These are phyloP conservation scores for Suillus ampliporus DNA, from an alignment of 768 basidiomycete genomes.

Conservation along the genomic window DNA sequence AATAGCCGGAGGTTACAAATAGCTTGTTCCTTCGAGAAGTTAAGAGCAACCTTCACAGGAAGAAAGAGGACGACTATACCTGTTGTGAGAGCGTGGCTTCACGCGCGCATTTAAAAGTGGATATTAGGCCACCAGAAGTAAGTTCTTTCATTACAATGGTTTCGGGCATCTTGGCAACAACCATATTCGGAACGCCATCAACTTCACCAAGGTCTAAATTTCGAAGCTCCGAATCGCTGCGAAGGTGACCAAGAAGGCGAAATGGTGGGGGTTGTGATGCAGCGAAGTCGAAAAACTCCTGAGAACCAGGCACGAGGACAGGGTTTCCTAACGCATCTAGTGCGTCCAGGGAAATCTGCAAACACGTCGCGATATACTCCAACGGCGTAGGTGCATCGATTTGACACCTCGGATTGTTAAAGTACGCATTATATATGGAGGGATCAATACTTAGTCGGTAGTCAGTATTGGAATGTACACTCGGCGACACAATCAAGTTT, in stretches of 20 bases:
- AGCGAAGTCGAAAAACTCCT: constrained; percentile 43
- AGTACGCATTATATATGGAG: constrained; percentile 36
- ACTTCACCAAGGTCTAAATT: constrained; percentile 48
- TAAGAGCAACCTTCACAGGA: constrained; percentile 12
- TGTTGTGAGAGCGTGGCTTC: constrained; percentile 32
- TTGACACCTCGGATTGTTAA: constrained; percentile 38
- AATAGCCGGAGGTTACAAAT: constrained; percentile 59
- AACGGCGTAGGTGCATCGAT: constrained; percentile 52
- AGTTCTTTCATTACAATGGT: constrained; percentile 50
- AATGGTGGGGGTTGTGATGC: constrained; percentile 46
- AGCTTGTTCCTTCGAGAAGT: constrained; percentile 45
- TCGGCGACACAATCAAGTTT: neutral
- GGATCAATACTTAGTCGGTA: constrained; percentile 32
- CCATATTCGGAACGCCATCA: constrained; percentile 46
- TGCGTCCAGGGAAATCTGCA: constrained; percentile 46
- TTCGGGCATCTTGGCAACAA: constrained; percentile 48
- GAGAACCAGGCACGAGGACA: constrained; percentile 41
- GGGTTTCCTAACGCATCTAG: constrained; percentile 54
- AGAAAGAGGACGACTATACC: constrained; percentile 15
- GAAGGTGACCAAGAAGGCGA: constrained; percentile 43
- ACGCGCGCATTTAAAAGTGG: constrained; percentile 46
- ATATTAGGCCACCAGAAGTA: constrained; percentile 39
- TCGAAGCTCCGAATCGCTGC: constrained; percentile 44
- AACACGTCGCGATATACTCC: constrained; percentile 50
- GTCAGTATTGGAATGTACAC: constrained; percentile 15